phyloP scores from a whole-genome alignment of 1,284 basidiomycete species.

The Sporisorium graminicola region DNA sequence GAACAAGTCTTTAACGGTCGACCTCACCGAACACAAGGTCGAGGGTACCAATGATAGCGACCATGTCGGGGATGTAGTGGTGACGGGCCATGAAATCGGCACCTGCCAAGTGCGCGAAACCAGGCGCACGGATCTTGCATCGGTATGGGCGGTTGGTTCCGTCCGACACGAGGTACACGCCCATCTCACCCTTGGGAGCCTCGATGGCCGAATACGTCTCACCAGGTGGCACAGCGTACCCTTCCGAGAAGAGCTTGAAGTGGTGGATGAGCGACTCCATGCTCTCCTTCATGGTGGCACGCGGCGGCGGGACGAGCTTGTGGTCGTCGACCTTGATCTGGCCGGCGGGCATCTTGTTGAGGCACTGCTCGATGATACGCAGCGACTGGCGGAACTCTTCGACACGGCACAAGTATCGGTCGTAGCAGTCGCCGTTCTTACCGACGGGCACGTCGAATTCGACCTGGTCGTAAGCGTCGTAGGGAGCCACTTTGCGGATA shows the following conservation, averaged over 20 bases:
- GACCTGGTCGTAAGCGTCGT: conserved; percentile 97
- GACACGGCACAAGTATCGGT: conserved; percentile 92
- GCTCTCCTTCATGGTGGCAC: conserved; percentile 98
- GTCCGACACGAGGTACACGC: conserved; percentile 69
- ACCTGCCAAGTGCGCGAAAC: conserved; percentile 68
- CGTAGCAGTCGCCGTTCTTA: conserved; percentile 96
- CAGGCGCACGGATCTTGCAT: conserved; percentile 68
- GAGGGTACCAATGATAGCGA: conserved; percentile 69
- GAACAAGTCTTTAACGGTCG: conserved; percentile 43
- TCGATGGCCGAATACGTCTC: conserved; percentile 98
- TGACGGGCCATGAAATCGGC: conserved; percentile 67
- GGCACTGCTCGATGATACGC: conserved; percentile 83
- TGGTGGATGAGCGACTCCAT: conserved; percentile 97
- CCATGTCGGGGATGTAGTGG: conserved; percentile 67
- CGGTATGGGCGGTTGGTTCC: conserved; percentile 68
- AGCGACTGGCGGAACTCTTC: conserved; percentile 97
- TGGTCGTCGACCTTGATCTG: conserved; percentile 96
- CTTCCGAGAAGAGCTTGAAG: conserved; percentile 96
- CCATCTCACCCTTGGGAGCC: conserved; percentile 98
- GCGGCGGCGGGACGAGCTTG: conserved; percentile 96
- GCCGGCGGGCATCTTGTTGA: conserved; percentile 97
- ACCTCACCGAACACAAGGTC: conserved; percentile 70
- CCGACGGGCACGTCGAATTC: conserved; percentile 98
- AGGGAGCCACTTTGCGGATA: conserved; percentile 87
- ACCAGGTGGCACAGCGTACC: conserved; percentile 93